Evolutionary conservation across 306 rosid species (phyloP).

Genomic region (Vigna unguiculata): DNA sequence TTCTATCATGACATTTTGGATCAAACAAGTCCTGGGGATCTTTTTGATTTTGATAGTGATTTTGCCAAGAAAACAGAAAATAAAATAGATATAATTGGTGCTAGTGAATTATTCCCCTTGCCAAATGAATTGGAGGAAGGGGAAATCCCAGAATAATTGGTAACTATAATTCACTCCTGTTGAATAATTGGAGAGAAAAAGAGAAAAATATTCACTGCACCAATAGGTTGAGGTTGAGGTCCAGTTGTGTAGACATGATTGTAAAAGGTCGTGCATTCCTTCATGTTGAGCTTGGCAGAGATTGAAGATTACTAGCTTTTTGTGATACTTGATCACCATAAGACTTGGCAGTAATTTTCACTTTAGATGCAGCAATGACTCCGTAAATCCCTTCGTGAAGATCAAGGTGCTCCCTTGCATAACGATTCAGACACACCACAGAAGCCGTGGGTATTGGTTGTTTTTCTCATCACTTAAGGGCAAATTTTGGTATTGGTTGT

Average conservation of each 20-base stretch:
- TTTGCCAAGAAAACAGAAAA: constrained; percentile 50
- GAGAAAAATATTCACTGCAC: not conserved
- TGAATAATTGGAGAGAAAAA: constrained; percentile 23
- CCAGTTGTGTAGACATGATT: not conserved
- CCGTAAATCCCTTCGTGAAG: not conserved
- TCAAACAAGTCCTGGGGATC: constrained; percentile 66
- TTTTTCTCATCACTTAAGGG: not conserved
- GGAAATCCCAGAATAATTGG: constrained; percentile 68
- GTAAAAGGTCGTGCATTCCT: constrained; percentile 4
- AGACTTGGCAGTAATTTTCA: not conserved
- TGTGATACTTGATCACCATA: not conserved
- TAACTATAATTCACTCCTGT: constrained; percentile 15
- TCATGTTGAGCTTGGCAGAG: not conserved
- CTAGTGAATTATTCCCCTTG: constrained; percentile 37
- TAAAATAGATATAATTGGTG: constrained; percentile 41
- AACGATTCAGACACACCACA: not conserved
- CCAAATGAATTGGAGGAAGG: constrained; percentile 84
- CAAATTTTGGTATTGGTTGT: not conserved
- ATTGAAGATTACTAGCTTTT: not conserved
- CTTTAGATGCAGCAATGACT: not conserved
- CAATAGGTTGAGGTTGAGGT: not conserved
- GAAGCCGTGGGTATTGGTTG: not conserved
- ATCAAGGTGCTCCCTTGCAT: not conserved
- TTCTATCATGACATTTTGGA: constrained; percentile 62
- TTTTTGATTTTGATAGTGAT: constrained; percentile 61